Conservation (phyloP, 2,329 filamentous ascomycete genomes). For the Penicillium sp. region DNA sequence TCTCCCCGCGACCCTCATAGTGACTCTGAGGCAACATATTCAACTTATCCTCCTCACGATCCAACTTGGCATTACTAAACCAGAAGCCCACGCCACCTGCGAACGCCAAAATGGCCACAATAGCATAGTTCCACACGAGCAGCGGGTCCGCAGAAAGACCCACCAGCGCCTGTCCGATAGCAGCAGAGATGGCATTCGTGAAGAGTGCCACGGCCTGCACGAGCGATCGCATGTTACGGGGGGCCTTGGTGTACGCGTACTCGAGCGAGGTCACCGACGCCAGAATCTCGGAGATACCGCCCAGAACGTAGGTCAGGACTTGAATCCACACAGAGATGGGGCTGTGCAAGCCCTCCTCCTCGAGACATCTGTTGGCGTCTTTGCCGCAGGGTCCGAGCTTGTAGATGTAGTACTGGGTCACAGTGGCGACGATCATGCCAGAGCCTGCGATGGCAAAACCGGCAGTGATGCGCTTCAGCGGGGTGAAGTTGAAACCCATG, state of each 20-base stretch:
- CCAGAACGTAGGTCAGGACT: conserved; percentile 52
- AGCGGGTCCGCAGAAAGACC: conserved; percentile 65
- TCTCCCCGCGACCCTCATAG: conserved; percentile 9
- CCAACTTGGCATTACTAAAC: conserved; percentile 66
- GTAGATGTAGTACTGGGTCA: conserved; percentile 60
- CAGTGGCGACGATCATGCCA: conserved; percentile 54
- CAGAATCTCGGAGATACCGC: conserved; percentile 61
- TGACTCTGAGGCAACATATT: conserved; percentile 50
- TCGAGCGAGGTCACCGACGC: conserved; percentile 66
- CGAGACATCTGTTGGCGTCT: conserved; percentile 54
- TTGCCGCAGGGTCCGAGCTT: conserved; percentile 62
- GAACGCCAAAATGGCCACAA: conserved; percentile 63
- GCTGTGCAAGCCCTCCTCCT: conserved; percentile 48
- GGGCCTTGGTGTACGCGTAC: conserved; percentile 76
- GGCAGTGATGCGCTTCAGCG: conserved; percentile 55
- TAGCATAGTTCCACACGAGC: conserved; percentile 71
- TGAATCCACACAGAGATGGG: conserved; percentile 67
- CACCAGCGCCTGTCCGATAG: conserved; percentile 69
- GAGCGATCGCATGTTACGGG: conserved; percentile 78
- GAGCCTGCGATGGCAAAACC: conserved; percentile 53
- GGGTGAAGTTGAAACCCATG: conserved; percentile 52
- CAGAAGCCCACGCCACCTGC: conserved; percentile 68
- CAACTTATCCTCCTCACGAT: conserved; percentile 67
- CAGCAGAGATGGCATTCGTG: conserved; percentile 69
- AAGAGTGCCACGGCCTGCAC: conserved; percentile 70